Evolutionary conservation across 2,329 filamentous ascomycete genomes (phyloP).

Genomic region (Pseudogymnoascus sp.): DNA sequence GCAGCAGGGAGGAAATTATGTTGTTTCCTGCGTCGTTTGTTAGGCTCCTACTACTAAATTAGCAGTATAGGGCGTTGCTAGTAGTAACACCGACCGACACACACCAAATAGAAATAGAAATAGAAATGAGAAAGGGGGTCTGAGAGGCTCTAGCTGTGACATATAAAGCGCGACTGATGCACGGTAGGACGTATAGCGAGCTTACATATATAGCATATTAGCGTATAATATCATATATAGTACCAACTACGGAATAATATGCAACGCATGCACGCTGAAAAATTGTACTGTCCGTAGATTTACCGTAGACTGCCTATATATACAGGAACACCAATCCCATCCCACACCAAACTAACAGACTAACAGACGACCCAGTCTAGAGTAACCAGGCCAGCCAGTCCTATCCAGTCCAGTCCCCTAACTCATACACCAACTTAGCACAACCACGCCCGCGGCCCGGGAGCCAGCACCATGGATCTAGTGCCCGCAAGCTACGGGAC

Average conservation of each 20-base stretch:
- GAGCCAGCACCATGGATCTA: background rate
- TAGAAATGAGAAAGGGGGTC: background rate
- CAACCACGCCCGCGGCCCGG: background rate
- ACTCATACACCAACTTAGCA: background rate
- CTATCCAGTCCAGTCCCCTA: background rate
- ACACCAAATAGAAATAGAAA: background rate
- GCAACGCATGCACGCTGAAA: background rate
- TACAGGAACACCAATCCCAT: background rate
- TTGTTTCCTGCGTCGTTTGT: background rate
- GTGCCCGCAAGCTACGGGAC: background rate
- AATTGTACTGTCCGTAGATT: background rate
- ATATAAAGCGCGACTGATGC: background rate
- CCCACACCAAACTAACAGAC: background rate
- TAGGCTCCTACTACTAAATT: background rate
- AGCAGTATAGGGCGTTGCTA: slow-evolving; percentile 3
- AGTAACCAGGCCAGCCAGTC: background rate
- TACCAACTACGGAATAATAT: background rate
- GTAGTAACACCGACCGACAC: background rate
- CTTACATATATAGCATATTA: background rate
- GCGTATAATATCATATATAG: background rate
- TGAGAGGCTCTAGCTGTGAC: background rate
- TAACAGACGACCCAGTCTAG: background rate
- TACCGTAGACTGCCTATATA: background rate
- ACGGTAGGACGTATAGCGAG: background rate
- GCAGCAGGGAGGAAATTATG: background rate